Base-by-base conservation (phyloP, 2,329 filamentous ascomycete species). In the Fusarium tricinctum region DNA sequence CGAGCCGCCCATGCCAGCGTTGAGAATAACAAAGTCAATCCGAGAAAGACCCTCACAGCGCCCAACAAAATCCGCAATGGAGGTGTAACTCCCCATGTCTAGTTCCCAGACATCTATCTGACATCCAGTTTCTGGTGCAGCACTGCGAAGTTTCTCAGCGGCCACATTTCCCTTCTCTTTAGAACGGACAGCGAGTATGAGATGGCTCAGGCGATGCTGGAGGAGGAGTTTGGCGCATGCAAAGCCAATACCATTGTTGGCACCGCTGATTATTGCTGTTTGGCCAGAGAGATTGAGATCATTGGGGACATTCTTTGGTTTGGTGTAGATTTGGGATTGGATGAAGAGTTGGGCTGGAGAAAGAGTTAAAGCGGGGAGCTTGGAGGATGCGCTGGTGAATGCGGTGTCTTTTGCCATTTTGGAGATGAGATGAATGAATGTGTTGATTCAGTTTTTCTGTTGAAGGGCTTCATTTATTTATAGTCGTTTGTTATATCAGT, bases 211-310 rank as follows among this genome's bases (percentile, higher is more conserved):
- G 0, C 23, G 30, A 3, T 35, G 23, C 1, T 46, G 28, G 0
- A 62, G 35, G 1, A 62, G 35, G 8, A 62, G 57, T 1, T 32
- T 45, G 22, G 57, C 47, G 3, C 42, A 62, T 5, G 57, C 40
- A 9, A 62, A 54, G 1, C 58, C 58, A 6, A 62, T 47, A 1
- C 58, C 58, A 1, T 46, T 62, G 0, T 62, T 62, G 10, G 57
- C 19, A 0, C 58, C 58, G 0, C 57, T 62, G 5, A 62, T 15
- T 6, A 62, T 38, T 0, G 40, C 47, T 0, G 58, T 61, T 32
- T 42, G 45, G 1, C 55, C 40, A 0, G 26, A 53, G 0, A 61
- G 58, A 4, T 45, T 4, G 6, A 61, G 42, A 1, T 20, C 23
- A 1, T 17, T 30, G 2, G 47, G 48, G 4, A 35, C 17, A 2